Base-by-base conservation (phyloP, 768 basidiomycete species). In the Paxillus ammoniavirescens region DNA sequence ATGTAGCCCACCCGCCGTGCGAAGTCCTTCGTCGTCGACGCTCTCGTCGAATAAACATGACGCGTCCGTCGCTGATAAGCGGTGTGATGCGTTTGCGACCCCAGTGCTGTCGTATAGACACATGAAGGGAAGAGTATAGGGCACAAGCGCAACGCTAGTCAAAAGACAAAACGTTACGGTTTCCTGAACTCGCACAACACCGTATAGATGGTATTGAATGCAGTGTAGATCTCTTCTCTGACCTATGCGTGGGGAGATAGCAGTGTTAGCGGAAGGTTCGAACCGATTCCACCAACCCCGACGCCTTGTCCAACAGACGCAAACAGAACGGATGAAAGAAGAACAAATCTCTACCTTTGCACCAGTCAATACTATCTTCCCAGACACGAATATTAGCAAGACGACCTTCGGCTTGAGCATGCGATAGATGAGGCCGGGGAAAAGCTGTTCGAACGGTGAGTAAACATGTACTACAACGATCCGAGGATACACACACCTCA, bases 351-450 rank as follows among this genome's bases (percentile, higher is more conserved):
- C 80, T 75, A 95, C 97, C 88, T 99, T 99, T 31, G 97, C 97
- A 70, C 97, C 97, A 26, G 97, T 98, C 68, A 99, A 75, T 53
- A 99, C 97, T 63, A 98, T 98, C 79, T 98, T 99, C 31, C 97
- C 97, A 23, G 95, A 98, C 12, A 98, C 97, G 75, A 99, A 99
- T 65, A 99, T 98, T 48, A 99, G 81, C 40, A 99, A 77, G 38
- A 99, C 97, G 59, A 99, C 97, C 75, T 99, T 99, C 7, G 97
- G 97, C 73, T 98, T 97, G 75, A 98, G 90, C 97, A 98, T 98
- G 62, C 96, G 91, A 67, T 99, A 98, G 70, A 99, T 98, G 42
- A 99, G 82, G 65, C 97, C 96, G 50, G 97, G 96, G 87, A 99
- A 98, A 52, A 98, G 76, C 96, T 98, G 53, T 15, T 8, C 15